Conservation (phyloP, 768 basidiomycete species). For the Agrocybe praecox region DNA sequence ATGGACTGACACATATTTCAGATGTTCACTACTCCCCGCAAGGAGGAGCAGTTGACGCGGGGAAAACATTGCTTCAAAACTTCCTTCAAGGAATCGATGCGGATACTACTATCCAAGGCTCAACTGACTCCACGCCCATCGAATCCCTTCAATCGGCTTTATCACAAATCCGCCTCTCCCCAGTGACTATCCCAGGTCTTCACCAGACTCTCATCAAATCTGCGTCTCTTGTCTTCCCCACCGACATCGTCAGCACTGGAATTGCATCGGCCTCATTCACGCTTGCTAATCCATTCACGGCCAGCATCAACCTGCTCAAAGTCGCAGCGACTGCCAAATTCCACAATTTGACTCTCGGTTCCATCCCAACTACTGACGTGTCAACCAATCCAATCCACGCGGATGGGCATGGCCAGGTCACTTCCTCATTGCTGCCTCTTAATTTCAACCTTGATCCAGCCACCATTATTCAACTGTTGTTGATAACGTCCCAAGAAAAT, state of each 20-base stretch:
- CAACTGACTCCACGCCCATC: slow-evolving; percentile 57
- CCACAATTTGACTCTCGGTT: slow-evolving; percentile 57
- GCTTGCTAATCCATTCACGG: slow-evolving; percentile 72
- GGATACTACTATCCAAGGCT: slow-evolving; percentile 57
- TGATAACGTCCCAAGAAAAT: slow-evolving; percentile 50
- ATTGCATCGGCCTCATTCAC: slow-evolving; percentile 59
- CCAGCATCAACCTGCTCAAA: slow-evolving; percentile 64
- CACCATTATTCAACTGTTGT: slow-evolving; percentile 61
- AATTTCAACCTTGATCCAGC: slow-evolving; percentile 65
- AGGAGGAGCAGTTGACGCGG: slow-evolving; percentile 53
- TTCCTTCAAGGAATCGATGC: slow-evolving; percentile 67
- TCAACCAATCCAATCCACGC: slow-evolving; percentile 62
- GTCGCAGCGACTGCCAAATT: slow-evolving; percentile 57
- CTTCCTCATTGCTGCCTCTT: slow-evolving; percentile 59
- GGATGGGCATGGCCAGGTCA: slow-evolving; percentile 56
- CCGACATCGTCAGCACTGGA: slow-evolving; percentile 61
- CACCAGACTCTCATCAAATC: slow-evolving; percentile 61
- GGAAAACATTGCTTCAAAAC: slow-evolving; percentile 60
- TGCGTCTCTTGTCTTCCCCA: slow-evolving; percentile 61
- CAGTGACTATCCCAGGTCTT: slow-evolving; percentile 66
- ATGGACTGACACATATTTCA: slow-evolving; percentile 13
- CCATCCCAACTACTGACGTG: slow-evolving; percentile 55
- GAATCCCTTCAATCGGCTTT: slow-evolving; percentile 63
- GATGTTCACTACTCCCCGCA: slow-evolving; percentile 67
- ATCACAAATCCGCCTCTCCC: slow-evolving; percentile 58